A percentile compares a stretch with the other conserved stretches of the same genome.
phyloP scores from a whole-genome alignment of 2,329 filamentous ascomycete species.

The Alternaria ethzedia region DNA sequence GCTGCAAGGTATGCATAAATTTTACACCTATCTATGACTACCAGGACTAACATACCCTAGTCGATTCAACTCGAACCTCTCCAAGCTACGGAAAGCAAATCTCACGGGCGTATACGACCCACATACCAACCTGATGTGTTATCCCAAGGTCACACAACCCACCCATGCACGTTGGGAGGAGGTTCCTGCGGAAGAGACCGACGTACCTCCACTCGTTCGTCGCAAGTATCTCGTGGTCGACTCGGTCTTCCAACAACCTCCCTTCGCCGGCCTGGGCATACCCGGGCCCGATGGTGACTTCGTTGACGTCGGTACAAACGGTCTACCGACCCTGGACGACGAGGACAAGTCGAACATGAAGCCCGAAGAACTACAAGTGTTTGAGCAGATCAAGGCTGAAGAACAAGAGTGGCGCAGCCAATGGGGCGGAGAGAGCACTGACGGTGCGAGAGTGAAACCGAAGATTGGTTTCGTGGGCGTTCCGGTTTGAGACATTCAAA shows the following conservation, averaged over 20 bases:
- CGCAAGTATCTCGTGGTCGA: conserved; percentile 69
- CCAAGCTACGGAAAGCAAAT: conserved; percentile 71
- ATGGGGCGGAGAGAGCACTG: conserved; percentile 73
- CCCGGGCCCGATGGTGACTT: conserved; percentile 64
- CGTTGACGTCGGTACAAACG: conserved; percentile 58
- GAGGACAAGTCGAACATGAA: conserved; percentile 72
- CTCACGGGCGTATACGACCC: conserved; percentile 85
- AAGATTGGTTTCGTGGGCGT: conserved; percentile 58
- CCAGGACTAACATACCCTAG: conserved; percentile 56
- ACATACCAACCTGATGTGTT: conserved; percentile 91
- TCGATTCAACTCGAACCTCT: conserved; percentile 80
- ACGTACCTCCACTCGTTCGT: conserved; percentile 63
- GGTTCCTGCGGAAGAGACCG: conserved; percentile 56
- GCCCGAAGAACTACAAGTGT: conserved; percentile 72
- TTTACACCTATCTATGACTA: not conserved
- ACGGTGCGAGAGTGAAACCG: conserved; percentile 55
- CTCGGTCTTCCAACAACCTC: conserved; percentile 64
- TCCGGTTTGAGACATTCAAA: conserved; percentile 48
- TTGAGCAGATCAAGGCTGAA: conserved; percentile 68
- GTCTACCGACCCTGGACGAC: conserved; percentile 68
- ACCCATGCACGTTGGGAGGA: conserved; percentile 84
- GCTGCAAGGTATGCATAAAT: conserved; percentile 76
- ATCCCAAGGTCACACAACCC: conserved; percentile 86
- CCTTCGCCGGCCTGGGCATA: conserved; percentile 63
- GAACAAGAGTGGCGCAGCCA: conserved; percentile 75